phyloP scores from a whole-genome alignment of 2,329 filamentous ascomycete genomes.

The Colletotrichum caudatum region DNA sequence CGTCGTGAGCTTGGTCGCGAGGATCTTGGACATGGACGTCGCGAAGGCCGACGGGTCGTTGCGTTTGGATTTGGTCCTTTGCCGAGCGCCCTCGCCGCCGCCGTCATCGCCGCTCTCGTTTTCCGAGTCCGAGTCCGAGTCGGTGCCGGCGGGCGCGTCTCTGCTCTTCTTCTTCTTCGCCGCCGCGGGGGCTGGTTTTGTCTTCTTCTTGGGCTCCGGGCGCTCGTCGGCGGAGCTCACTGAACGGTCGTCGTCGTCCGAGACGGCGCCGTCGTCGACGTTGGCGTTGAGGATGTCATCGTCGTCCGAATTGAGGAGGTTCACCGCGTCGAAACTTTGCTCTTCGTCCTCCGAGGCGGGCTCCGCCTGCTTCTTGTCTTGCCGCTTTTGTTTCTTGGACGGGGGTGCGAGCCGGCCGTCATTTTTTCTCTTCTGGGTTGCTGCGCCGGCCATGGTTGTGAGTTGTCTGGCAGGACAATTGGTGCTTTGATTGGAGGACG shows the following conservation, averaged over 20 bases:
- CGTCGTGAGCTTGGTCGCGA: constrained; percentile 87
- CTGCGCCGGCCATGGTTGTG: constrained; percentile 47
- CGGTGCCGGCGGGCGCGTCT: constrained; percentile 42
- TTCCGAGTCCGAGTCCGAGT: constrained; percentile 50
- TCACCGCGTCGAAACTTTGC: constrained; percentile 62
- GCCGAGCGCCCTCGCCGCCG: constrained; percentile 52
- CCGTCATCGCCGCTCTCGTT: constrained; percentile 46
- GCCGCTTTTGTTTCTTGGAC: constrained; percentile 61
- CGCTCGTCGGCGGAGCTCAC: constrained; percentile 54
- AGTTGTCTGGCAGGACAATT: background rate
- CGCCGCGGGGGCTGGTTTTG: constrained; percentile 36
- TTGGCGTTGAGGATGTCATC: constrained; percentile 67
- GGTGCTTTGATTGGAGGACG: background rate
- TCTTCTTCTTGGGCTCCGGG: constrained; percentile 46
- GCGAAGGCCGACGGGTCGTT: constrained; percentile 94
- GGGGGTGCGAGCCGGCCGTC: constrained; percentile 55
- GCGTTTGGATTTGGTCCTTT: constrained; percentile 76
- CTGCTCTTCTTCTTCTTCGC: constrained; percentile 43
- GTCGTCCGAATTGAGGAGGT: constrained; percentile 68
- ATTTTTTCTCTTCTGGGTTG: constrained; percentile 50
- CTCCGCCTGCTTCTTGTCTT: constrained; percentile 65
- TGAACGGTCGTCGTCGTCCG: constrained; percentile 52
- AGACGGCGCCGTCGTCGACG: constrained; percentile 62
- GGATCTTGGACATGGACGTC: constrained; percentile 91
- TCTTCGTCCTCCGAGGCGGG: constrained; percentile 59